These are phyloP conservation scores for Nepenthes alata DNA, from an alignment of 179 eudicot genomes.

Conservation along the genomic window DNA sequence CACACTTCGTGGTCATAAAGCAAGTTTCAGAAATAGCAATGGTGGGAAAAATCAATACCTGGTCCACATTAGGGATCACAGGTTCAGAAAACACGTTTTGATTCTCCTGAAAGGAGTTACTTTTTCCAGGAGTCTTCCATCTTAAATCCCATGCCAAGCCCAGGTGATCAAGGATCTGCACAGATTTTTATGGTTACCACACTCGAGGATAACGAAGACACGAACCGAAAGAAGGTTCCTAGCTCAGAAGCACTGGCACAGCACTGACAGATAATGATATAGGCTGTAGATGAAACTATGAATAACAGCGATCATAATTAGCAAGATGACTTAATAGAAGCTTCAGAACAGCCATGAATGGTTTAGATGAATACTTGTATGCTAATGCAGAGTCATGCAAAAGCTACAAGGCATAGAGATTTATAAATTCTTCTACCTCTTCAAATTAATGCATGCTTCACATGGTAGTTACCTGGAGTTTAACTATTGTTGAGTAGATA, in stretches of 20 bases:
- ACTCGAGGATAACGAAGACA: background rate
- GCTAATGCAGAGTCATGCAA: too few relatives aligned
- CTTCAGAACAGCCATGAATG: too few relatives aligned
- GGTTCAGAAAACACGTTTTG: slow-evolving; percentile 43
- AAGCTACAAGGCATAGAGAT: too few relatives aligned
- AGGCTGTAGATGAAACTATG: background rate
- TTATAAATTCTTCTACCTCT: too few relatives aligned
- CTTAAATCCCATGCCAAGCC: slow-evolving; percentile 82
- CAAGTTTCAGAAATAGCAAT: background rate
- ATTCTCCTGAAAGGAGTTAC: slow-evolving; percentile 18
- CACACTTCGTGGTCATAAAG: too few relatives aligned
- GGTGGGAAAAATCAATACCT: slow-evolving; percentile 33
- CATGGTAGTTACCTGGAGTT: slow-evolving; percentile 62
- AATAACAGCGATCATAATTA: too few relatives aligned
- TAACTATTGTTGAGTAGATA: slow-evolving; percentile 68
- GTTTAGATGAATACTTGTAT: too few relatives aligned
- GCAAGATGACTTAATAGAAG: too few relatives aligned
- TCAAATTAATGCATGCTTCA: background rate
- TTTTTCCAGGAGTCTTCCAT: slow-evolving; percentile 38
- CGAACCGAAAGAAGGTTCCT: background rate
- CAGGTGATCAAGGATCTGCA: slow-evolving; percentile 80
- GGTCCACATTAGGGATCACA: slow-evolving; percentile 40
- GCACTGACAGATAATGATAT: background rate
- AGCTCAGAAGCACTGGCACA: background rate
- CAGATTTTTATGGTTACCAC: background rate